Evolutionary conservation across 306 rosid species (phyloP).

Genomic region (Castanea mollissima): DNA sequence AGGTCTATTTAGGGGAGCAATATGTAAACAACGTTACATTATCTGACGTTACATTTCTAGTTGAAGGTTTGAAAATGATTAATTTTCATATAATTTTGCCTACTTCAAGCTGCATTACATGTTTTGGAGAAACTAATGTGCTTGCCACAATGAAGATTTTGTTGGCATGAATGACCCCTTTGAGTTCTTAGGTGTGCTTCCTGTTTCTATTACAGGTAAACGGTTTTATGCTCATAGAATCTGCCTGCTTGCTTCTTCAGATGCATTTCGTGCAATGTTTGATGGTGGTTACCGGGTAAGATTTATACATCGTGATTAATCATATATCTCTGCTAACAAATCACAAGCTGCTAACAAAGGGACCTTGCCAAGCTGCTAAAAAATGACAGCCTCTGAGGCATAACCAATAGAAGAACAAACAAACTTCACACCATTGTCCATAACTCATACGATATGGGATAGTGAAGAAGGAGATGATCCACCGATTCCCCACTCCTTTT

Average conservation of each 20-base stretch:
- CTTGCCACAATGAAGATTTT: neutral
- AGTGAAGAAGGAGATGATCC: no score
- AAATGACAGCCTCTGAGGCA: no score
- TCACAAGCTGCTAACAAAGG: no score
- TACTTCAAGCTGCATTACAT: neutral
- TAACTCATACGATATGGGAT: no score
- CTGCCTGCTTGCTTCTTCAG: constrained; percentile 94
- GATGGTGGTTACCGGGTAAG: constrained; percentile 98
- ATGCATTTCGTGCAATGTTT: constrained; percentile 98
- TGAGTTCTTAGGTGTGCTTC: constrained; percentile 4
- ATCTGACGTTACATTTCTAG: constrained; percentile 92
- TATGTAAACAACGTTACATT: constrained; percentile 78
- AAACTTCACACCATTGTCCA: no score
- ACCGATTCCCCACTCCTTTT: no score
- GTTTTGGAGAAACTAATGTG: neutral
- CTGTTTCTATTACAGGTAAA: constrained; percentile 60
- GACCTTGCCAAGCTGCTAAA: no score
- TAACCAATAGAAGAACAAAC: no score
- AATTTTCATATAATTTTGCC: constrained; percentile 18
- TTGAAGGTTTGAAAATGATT: constrained; percentile 64
- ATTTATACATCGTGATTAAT: neutral
- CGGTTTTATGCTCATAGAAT: constrained; percentile 96
- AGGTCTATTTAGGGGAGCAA: constrained; percentile 95
- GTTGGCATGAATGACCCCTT: neutral
- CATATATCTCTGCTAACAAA: neutral